Evolutionary conservation across 768 basidiomycete genomes (phyloP).

Genomic region (Xerocomellus chrysenteron): DNA sequence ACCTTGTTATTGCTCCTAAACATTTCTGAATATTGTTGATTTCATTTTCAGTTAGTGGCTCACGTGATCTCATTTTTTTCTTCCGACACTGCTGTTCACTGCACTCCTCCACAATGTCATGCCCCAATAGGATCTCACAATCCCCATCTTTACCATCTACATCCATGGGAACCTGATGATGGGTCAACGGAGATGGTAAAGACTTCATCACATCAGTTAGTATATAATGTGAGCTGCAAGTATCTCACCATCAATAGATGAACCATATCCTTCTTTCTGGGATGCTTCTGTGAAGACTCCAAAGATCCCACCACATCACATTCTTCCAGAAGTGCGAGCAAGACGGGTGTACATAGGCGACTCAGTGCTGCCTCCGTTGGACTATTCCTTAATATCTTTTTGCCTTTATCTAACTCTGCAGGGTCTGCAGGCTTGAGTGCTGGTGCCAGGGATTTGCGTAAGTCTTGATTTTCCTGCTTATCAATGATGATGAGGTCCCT

Average conservation of each 20-base stretch:
- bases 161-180: too few relatives aligned
- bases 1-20: neutral
- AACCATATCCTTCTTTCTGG: too few relatives aligned
- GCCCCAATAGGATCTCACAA: too few relatives aligned
- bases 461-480: neutral
- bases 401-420: too few relatives aligned
- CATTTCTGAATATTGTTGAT: neutral
- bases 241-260: too few relatives aligned
- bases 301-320: too few relatives aligned
- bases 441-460: neutral
- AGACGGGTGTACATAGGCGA: neutral
- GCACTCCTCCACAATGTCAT: neutral
- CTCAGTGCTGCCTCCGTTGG: neutral
- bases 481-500: slow-evolving; percentile 8
- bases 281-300: too few relatives aligned
- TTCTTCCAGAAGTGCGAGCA: neutral
- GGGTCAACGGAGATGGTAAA: too few relatives aligned
- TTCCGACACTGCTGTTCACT: neutral
- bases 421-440: neutral
- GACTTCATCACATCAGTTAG: too few relatives aligned
- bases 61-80: too few relatives aligned
- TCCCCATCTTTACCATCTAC: too few relatives aligned
- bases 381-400: neutral
- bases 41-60: neutral
- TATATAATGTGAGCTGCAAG: too few relatives aligned